Conservation (phyloP, 2,329 filamentous ascomycete genomes). For the Fusarium sp. region DNA sequence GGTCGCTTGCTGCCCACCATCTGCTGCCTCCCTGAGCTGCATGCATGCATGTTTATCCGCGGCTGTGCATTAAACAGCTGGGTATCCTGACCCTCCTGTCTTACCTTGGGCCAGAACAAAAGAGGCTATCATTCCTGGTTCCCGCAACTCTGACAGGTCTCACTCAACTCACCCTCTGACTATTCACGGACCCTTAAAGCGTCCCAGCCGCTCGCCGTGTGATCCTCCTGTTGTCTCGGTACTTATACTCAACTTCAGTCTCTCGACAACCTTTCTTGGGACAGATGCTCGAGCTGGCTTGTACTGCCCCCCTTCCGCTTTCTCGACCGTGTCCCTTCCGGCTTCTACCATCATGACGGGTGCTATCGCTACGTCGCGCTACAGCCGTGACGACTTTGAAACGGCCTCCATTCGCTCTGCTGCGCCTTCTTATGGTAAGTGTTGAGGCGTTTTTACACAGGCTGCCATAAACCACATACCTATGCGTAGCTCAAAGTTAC, state of each 20-base stretch:
- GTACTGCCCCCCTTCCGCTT: conserved; percentile 34
- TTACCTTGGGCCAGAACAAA: conserved; percentile 36
- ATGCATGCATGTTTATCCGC: conserved; percentile 45
- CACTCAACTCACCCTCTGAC: conserved; percentile 33
- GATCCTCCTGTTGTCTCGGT: conserved; percentile 22
- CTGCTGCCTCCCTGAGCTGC: conserved; percentile 37
- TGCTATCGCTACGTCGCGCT: conserved; percentile 48
- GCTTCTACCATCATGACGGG: conserved; percentile 48
- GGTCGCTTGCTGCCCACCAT: conserved; percentile 39
- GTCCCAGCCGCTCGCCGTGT: conserved; percentile 32
- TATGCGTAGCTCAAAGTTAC: conserved; percentile 11
- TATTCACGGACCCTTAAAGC: conserved; percentile 23
- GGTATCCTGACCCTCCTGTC: conserved; percentile 44
- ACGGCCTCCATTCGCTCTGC: conserved; percentile 75
- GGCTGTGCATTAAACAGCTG: conserved; percentile 42
- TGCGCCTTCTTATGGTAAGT: conserved; percentile 76
- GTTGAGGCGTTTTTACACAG: conserved; percentile 5
- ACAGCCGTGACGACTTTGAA: conserved; percentile 69
- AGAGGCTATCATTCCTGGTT: conserved; percentile 38
- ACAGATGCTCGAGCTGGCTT: conserved; percentile 43
- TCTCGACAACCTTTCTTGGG: conserved; percentile 24
- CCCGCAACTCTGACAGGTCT: conserved; percentile 26
- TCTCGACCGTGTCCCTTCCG: conserved; percentile 27
- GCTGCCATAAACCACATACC: conserved; percentile 4
- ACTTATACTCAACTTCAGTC: conserved; percentile 26